Conservation (phyloP, 2,329 filamentous ascomycete genomes). For the Trichophaea hybrida region DNA sequence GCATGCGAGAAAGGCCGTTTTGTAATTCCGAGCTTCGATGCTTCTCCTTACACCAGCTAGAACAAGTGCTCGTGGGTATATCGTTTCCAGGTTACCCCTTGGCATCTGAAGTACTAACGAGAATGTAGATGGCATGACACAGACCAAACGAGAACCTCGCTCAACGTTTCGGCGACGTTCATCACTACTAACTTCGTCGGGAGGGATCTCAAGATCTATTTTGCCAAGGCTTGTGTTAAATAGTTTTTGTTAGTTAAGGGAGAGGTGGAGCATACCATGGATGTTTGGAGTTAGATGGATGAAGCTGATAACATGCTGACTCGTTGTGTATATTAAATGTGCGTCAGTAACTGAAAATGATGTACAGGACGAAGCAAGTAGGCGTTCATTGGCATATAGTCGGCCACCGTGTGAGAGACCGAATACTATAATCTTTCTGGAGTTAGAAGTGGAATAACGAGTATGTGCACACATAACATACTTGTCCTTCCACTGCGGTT, state of each 20-base stretch:
- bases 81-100: conserved; percentile 85
- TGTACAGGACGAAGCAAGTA: conserved; percentile 74
- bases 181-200: conserved; percentile 78
- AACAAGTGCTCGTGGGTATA: conserved; percentile 84
- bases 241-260: neutral
- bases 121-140: conserved; percentile 76
- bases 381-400: conserved; percentile 60
- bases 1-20: conserved; percentile 70
- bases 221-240: conserved; percentile 22
- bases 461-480: conserved; percentile 33
- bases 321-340: conserved; percentile 85
- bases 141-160: conserved; percentile 71
- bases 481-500: conserved; percentile 32
- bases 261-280: conserved; percentile 40
- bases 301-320: conserved; percentile 85
- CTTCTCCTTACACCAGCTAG: conserved; percentile 72
- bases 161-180: conserved; percentile 88
- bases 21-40: conserved; percentile 69
- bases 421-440: conserved; percentile 33
- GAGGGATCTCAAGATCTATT: conserved; percentile 66
- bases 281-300: conserved; percentile 55
- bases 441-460: neutral
- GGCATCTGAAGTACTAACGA: conserved; percentile 87
- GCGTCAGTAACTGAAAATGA: conserved; percentile 70
- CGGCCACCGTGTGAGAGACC: conserved; percentile 63